Percentiles rank a stretch among this genome's conserved stretches.
phyloP scores from a whole-genome alignment of 768 basidiomycete species.

The Serendipita vermifera region DNA sequence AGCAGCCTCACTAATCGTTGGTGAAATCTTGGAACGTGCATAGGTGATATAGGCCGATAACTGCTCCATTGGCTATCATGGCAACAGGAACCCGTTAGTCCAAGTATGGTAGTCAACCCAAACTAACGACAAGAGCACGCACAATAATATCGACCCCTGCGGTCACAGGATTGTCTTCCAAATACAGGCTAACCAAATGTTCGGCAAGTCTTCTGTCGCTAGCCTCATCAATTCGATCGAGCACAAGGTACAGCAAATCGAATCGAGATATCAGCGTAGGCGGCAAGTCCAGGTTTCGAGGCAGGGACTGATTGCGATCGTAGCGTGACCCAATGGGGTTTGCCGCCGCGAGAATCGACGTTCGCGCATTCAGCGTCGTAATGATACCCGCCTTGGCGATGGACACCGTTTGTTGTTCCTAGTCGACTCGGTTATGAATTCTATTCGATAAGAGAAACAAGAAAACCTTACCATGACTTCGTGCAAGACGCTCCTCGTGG shows the following conservation, averaged over 20 bases:
- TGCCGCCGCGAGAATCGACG: conserved; percentile 71
- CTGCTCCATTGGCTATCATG: conserved; percentile 67
- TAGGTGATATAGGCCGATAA: conserved; percentile 92
- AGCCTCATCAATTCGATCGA: conserved; percentile 86
- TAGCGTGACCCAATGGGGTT: conserved; percentile 96
- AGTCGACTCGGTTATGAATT: conserved; percentile 2
- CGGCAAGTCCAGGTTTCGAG: conserved; percentile 91
- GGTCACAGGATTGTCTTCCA: conserved; percentile 72
- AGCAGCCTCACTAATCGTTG: conserved; percentile 75
- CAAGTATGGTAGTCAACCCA: not conserved
- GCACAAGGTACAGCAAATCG: conserved; percentile 87
- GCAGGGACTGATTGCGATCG: conserved; percentile 81
- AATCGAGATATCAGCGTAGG: conserved; percentile 97
- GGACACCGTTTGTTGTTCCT: conserved; percentile 51
- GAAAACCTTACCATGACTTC: conserved; percentile 42
- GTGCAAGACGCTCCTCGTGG: conserved; percentile 34
- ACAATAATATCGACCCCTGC: conserved; percentile 63
- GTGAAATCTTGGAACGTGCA: conserved; percentile 73
- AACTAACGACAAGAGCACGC: conserved; percentile 20
- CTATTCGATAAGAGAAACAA: not conserved
- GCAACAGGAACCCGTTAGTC: not conserved
- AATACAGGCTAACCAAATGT: conserved; percentile 84
- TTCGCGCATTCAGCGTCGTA: conserved; percentile 38
- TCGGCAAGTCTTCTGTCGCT: conserved; percentile 79
- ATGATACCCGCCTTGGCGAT: conserved; percentile 42